phyloP scores from a whole-genome alignment of 2,329 filamentous ascomycete species.

The Talaromyces verruculosus region DNA sequence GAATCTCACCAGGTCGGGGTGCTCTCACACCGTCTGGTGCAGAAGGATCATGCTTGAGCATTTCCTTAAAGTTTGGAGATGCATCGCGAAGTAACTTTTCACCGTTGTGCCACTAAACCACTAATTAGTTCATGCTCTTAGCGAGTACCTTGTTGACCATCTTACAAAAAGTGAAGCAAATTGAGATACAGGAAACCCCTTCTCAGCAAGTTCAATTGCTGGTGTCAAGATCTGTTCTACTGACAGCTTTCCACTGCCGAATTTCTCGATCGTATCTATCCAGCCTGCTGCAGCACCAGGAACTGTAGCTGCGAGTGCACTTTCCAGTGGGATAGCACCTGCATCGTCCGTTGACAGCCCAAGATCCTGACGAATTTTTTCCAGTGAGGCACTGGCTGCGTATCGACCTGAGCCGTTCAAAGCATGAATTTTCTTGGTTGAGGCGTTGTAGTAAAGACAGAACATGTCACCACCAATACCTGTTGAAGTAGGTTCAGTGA shows the following conservation, averaged over 20 bases:
- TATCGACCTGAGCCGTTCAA: slow-evolving; percentile 93
- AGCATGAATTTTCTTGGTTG: slow-evolving; percentile 75
- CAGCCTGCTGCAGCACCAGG: slow-evolving; percentile 91
- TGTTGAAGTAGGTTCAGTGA: slow-evolving; percentile 89
- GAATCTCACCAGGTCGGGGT: slow-evolving; percentile 78
- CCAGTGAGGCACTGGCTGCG: slow-evolving; percentile 66
- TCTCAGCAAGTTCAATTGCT: slow-evolving; percentile 80
- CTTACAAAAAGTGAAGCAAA: slow-evolving; percentile 67
- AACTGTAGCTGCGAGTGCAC: slow-evolving; percentile 78
- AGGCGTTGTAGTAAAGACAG: slow-evolving; percentile 85
- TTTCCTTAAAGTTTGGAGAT: slow-evolving; percentile 82
- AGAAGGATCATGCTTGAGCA: slow-evolving; percentile 74
- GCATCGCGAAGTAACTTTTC: slow-evolving; percentile 66
- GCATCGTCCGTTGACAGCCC: slow-evolving; percentile 59
- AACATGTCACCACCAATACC: slow-evolving; percentile 98
- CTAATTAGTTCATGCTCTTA: neutral
- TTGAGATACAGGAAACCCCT: slow-evolving; percentile 87
- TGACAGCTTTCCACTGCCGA: slow-evolving; percentile 81
- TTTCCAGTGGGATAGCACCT: slow-evolving; percentile 68
- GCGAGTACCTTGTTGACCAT: slow-evolving; percentile 23
- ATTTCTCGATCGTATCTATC: slow-evolving; percentile 83
- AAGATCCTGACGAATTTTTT: slow-evolving; percentile 68
- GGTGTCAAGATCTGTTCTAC: slow-evolving; percentile 76
- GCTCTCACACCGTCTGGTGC: slow-evolving; percentile 69
- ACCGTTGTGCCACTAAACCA: slow-evolving; percentile 65